phyloP scores from a whole-genome alignment of 139 green algal species.

The Tetraselmis striata region DNA sequence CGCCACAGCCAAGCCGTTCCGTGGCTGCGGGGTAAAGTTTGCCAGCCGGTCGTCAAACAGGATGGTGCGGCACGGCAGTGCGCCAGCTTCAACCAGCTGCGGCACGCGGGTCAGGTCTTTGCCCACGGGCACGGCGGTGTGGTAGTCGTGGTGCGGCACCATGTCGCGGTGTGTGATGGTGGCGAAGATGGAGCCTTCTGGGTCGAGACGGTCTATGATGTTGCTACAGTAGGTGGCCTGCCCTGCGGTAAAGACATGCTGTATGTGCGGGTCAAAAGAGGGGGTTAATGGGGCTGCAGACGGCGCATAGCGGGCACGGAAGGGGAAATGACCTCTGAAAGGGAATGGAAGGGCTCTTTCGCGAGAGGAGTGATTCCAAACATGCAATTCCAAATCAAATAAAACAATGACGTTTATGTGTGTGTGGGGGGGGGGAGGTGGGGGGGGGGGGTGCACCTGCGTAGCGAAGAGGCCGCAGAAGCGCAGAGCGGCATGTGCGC shows the following conservation, averaged over 20 bases:
- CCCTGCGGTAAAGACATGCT: neutral
- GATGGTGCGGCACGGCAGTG: neutral
- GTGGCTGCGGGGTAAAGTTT: neutral
- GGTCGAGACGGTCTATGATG: neutral
- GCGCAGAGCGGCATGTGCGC: neutral
- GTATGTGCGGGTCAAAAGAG: no score
- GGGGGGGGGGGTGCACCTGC: no score
- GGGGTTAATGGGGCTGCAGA: no score
- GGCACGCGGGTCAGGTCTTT: neutral
- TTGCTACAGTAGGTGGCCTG: neutral
- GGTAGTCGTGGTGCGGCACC: neutral
- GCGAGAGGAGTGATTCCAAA: no score
- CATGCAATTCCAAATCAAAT: no score
- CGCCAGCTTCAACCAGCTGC: neutral
- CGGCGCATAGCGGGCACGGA: no score
- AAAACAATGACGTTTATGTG: no score
- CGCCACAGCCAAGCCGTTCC: neutral
- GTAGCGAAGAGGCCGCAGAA: neutral
- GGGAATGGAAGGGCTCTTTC: no score
- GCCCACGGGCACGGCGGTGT: neutral
- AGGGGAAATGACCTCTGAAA: no score
- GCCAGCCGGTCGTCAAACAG: neutral
- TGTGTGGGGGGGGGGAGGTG: no score
- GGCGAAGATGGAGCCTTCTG: neutral
- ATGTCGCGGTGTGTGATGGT: neutral